Evolutionary conservation across 2,329 filamentous ascomycete species (phyloP).

Genomic region (Helotiales sp.): DNA sequence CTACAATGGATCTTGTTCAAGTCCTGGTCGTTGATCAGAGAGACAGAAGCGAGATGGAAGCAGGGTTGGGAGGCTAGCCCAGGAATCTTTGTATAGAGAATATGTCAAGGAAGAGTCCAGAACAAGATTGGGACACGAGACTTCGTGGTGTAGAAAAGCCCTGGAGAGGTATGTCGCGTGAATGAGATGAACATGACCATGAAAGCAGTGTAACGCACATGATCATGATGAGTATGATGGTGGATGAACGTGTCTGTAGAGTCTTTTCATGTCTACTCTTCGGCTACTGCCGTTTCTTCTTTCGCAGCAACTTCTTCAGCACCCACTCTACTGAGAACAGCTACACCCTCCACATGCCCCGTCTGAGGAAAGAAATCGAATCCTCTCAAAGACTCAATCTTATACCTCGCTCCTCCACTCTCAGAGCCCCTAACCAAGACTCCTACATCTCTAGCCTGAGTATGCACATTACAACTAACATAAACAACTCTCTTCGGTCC

Average conservation of each 20-base stretch:
- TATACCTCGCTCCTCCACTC: slow-evolving; percentile 58
- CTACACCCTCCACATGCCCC: slow-evolving; percentile 68
- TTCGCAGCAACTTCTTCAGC: not conserved
- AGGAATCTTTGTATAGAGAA: too few species aligned
- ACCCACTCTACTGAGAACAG: slow-evolving; percentile 60
- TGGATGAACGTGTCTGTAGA: not conserved
- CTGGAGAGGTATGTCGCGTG: too few species aligned
- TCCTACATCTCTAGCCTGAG: slow-evolving; percentile 90
- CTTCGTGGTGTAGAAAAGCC: too few species aligned
- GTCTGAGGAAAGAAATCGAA: slow-evolving; percentile 98
- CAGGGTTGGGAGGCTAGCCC: too few species aligned
- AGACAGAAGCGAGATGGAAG: too few species aligned
- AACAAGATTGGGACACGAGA: too few species aligned
- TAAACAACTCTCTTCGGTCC: slow-evolving; percentile 82
- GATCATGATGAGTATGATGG: not conserved
- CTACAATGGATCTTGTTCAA: too few species aligned
- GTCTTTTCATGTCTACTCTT: too few species aligned
- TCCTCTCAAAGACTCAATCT: slow-evolving; percentile 85
- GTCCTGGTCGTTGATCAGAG: too few species aligned
- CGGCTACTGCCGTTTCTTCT: not conserved
- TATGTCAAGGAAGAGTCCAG: too few species aligned
- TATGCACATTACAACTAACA: slow-evolving; percentile 97
- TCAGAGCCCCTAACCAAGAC: slow-evolving; percentile 73
- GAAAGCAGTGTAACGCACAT: too few species aligned
- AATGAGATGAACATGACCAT: too few species aligned